phyloP scores from a whole-genome alignment of 1,284 basidiomycete genomes.

The Sanghuangporus sanghuang region DNA sequence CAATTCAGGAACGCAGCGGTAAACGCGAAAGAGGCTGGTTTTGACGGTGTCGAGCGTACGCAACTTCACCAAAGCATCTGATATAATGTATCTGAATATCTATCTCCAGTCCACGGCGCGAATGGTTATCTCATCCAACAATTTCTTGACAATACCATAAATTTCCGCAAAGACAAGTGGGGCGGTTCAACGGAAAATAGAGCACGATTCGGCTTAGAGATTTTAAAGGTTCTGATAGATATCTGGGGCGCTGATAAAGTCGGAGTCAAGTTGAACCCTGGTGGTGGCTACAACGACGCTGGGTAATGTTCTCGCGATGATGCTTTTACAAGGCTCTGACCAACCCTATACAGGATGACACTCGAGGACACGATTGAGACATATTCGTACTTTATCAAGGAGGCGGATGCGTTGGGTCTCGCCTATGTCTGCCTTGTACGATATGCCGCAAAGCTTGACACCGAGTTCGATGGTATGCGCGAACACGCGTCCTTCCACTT shows the following conservation, averaged over 20 bases:
- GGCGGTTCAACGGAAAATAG: slow-evolving; percentile 56
- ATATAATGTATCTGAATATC: background rate
- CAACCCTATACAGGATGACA: slow-evolving; percentile 31
- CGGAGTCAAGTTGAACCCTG: slow-evolving; percentile 47
- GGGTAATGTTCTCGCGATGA: slow-evolving; percentile 26
- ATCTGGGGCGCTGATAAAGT: slow-evolving; percentile 46
- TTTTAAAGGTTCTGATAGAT: slow-evolving; percentile 39
- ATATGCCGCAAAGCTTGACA: slow-evolving; percentile 26
- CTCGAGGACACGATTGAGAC: slow-evolving; percentile 38
- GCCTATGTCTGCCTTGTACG: slow-evolving; percentile 34
- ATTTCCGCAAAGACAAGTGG: slow-evolving; percentile 56
- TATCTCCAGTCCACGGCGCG: slow-evolving; percentile 37
- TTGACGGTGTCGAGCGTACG: slow-evolving; percentile 58
- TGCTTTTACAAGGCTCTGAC: background rate
- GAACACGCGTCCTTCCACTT: slow-evolving; percentile 8
- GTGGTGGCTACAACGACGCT: slow-evolving; percentile 42
- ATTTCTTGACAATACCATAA: slow-evolving; percentile 49
- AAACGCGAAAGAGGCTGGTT: slow-evolving; percentile 55
- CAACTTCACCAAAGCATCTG: background rate
- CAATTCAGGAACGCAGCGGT: slow-evolving; percentile 47
- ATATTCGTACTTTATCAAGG: slow-evolving; percentile 33
- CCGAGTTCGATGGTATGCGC: slow-evolving; percentile 29
- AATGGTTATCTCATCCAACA: slow-evolving; percentile 52
- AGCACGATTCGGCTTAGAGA: slow-evolving; percentile 46
- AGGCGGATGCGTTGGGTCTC: slow-evolving; percentile 34